These are phyloP conservation scores for Aspergillus texensis DNA, from an alignment of 2,329 filamentous ascomycete genomes.

Conservation along the genomic window DNA sequence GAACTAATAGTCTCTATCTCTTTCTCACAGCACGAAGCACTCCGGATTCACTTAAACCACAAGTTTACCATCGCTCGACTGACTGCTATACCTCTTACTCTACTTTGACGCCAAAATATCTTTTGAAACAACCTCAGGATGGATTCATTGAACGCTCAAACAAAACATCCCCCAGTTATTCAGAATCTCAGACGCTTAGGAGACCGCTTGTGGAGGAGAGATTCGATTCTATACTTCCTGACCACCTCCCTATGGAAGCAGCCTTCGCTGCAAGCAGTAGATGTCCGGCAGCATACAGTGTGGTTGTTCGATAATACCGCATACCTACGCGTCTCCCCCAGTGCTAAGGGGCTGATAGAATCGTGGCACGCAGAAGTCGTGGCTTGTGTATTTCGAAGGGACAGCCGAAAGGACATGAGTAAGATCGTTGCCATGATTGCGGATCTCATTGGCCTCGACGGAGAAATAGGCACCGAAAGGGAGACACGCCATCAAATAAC, in stretches of 20 bases:
- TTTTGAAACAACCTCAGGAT: slow-evolving; percentile 3
- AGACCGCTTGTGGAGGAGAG: slow-evolving; percentile 17
- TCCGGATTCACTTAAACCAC: background rate
- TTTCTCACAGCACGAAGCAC: background rate
- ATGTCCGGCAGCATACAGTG: slow-evolving; percentile 68
- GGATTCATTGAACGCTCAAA: slow-evolving; percentile 10
- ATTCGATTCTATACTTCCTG: slow-evolving; percentile 27
- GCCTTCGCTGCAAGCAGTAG: slow-evolving; percentile 63
- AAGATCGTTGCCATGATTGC: slow-evolving; percentile 72
- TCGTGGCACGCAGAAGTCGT: slow-evolving; percentile 82
- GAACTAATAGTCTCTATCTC: background rate
- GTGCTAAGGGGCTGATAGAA: slow-evolving; percentile 38
- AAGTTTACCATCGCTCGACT: background rate
- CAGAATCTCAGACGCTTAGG: slow-evolving; percentile 12
- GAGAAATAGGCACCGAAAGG: slow-evolving; percentile 49
- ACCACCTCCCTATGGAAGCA: slow-evolving; percentile 48
- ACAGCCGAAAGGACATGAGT: slow-evolving; percentile 68
- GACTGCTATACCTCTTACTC: background rate
- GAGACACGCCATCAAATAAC: slow-evolving; percentile 68
- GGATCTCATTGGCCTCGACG: slow-evolving; percentile 68
- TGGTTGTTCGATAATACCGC: slow-evolving; percentile 94
- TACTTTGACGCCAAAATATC: background rate
- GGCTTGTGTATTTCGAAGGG: slow-evolving; percentile 75
- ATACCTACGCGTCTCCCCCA: slow-evolving; percentile 54
- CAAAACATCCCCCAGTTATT: slow-evolving; percentile 13